Conservation (phyloP, 345 rosid genomes). For the Citrus hindsii region DNA sequence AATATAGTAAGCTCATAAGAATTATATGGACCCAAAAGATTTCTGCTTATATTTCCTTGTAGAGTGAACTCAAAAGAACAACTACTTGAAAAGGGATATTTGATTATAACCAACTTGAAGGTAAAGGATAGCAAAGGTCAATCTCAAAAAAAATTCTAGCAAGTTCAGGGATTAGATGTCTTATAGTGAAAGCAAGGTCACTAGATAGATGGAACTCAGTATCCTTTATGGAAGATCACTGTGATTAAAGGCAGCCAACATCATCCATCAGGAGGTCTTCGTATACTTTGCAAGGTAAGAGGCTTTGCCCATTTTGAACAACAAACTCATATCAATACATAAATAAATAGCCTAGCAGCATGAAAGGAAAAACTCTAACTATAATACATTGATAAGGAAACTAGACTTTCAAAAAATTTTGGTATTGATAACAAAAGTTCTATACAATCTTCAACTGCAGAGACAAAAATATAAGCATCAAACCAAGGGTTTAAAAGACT, state of each 20-base stretch:
- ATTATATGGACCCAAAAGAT: neutral
- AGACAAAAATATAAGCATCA: neutral
- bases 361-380: neutral
- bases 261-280: neutral
- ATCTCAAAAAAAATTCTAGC: neutral
- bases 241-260: neutral
- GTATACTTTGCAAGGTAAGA: neutral
- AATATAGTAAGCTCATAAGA: neutral
- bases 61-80: neutral
- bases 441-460: neutral
- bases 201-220: neutral
- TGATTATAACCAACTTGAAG: neutral
- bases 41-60: neutral
- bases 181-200: neutral
- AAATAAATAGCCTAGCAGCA: neutral
- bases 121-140: neutral
- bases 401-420: neutral
- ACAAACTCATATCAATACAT: neutral
- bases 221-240: neutral
- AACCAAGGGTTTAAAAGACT: neutral
- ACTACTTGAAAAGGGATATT: neutral
- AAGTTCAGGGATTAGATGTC: neutral
- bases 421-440: neutral
- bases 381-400: neutral
- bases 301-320: neutral